phyloP scores from a whole-genome alignment of 2,329 filamentous ascomycete species.

The Neopestalotiopsis sp. region DNA sequence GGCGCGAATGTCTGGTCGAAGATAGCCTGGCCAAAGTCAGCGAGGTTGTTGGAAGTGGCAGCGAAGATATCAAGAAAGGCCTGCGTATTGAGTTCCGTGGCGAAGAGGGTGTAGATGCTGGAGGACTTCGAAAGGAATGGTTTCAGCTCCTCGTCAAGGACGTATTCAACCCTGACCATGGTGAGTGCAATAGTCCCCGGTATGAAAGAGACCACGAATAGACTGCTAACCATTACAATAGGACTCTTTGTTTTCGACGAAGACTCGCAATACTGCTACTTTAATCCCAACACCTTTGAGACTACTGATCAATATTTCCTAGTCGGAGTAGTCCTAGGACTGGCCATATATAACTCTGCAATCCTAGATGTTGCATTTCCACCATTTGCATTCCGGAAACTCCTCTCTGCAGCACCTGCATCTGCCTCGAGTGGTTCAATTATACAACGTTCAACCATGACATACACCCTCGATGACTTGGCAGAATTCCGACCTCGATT shows the following conservation, averaged over 20 bases:
- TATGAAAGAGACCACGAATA: background rate
- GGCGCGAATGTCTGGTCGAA: slow-evolving; percentile 85
- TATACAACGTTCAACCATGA: slow-evolving; percentile 66
- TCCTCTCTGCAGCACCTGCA: slow-evolving; percentile 77
- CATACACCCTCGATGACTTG: slow-evolving; percentile 79
- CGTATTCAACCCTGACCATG: slow-evolving; percentile 88
- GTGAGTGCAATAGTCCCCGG: slow-evolving; percentile 51
- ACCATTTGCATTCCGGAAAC: slow-evolving; percentile 87
- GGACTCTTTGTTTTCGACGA: slow-evolving; percentile 94
- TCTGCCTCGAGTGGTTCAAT: slow-evolving; percentile 58
- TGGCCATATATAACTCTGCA: slow-evolving; percentile 94
- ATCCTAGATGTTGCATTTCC: slow-evolving; percentile 89
- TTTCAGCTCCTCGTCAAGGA: slow-evolving; percentile 87
- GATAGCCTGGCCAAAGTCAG: slow-evolving; percentile 86
- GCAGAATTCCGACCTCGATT: slow-evolving; percentile 80
- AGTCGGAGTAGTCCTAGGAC: slow-evolving; percentile 83
- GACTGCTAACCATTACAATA: slow-evolving; percentile 37
- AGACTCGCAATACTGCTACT: slow-evolving; percentile 89
- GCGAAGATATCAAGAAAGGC: slow-evolving; percentile 89
- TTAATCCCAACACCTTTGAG: slow-evolving; percentile 89
- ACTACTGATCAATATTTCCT: slow-evolving; percentile 91
- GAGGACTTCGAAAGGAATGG: slow-evolving; percentile 92
- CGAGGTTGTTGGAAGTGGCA: slow-evolving; percentile 79
- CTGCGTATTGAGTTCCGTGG: slow-evolving; percentile 84
- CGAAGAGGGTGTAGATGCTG: slow-evolving; percentile 90